Evolutionary conservation across 2,329 filamentous ascomycete genomes (phyloP).

Genomic region (Cryoendolithus antarcticus): DNA sequence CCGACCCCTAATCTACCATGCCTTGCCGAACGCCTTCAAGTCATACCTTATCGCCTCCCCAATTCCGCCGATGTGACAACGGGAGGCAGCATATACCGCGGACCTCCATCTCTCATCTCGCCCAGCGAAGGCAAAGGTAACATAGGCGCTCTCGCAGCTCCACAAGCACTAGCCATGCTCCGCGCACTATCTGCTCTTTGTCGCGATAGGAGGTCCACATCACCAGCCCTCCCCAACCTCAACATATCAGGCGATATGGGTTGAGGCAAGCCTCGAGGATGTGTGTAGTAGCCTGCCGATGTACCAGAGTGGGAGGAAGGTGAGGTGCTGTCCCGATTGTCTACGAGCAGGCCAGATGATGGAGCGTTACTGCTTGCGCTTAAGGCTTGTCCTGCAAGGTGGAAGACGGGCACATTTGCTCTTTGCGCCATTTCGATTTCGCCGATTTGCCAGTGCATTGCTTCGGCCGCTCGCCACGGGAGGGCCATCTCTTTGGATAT

Average conservation of each 20-base stretch:
- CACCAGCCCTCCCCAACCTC: conserved; percentile 15
- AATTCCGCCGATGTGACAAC: conserved; percentile 17
- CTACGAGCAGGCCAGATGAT: conserved; percentile 9
- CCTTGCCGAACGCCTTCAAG: too few relatives aligned
- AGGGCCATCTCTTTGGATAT: conserved; percentile 90
- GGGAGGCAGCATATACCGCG: conserved; percentile 18
- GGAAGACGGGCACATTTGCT: conserved; percentile 79
- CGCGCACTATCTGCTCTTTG: conserved; percentile 22
- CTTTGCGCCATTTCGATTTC: conserved; percentile 87
- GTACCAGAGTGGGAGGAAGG: conserved; percentile 9
- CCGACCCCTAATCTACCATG: too few relatives aligned
- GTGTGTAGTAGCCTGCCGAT: conserved; percentile 22
- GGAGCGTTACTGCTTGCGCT: conserved; percentile 3
- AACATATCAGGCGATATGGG: conserved; percentile 14
- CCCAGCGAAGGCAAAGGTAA: conserved; percentile 15
- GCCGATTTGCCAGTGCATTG: conserved; percentile 96
- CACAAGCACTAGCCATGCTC: conserved; percentile 12
- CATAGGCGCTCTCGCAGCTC: conserved; percentile 7
- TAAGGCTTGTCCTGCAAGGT: conserved; percentile 29
- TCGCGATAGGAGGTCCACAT: conserved; percentile 10
- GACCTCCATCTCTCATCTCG: conserved; percentile 13
- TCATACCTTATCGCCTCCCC: conserved; percentile 1
- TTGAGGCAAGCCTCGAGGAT: conserved; percentile 9
- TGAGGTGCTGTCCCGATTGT: conserved; percentile 15
- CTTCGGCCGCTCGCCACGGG: conserved; percentile 89